phyloP scores from a whole-genome alignment of 2,329 filamentous ascomycete genomes.

The Colletotrichum paranaense region DNA sequence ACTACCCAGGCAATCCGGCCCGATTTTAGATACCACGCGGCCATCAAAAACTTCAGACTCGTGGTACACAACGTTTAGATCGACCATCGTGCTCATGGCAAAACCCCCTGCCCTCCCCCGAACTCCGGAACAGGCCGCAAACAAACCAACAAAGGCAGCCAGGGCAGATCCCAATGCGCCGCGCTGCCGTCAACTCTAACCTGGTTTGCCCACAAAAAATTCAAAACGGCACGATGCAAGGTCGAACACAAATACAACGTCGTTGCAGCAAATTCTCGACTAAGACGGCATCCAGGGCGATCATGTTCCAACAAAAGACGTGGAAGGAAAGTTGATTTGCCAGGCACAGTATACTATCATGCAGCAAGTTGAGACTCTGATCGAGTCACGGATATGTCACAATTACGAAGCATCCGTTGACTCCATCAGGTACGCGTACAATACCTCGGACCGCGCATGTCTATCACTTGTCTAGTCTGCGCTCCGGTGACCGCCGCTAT shows the following conservation, averaged over 20 bases:
- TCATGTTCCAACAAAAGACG: background rate
- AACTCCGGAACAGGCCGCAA: background rate
- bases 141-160: constrained; percentile 13
- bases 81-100: constrained; percentile 10
- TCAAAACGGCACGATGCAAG: constrained; percentile 12
- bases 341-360: background rate
- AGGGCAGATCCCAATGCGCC: background rate
- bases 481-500: background rate
- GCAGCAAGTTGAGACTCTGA: background rate
- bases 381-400: background rate
- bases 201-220: constrained; percentile 17
- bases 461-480: background rate
- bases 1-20: constrained; percentile 9
- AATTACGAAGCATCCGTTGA: background rate
- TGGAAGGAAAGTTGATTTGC: too few species aligned
- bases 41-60: background rate
- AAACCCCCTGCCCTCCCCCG: background rate
- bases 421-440: background rate
- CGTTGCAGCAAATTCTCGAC: background rate
- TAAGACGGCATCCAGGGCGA: background rate
- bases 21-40: constrained; percentile 9
- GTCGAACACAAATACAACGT: constrained; percentile 1
- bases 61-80: constrained; percentile 1
- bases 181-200: constrained; percentile 22
- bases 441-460: background rate